Base-by-base conservation (phyloP, 2,329 filamentous ascomycete species). In the Aureobasidium sp. region DNA sequence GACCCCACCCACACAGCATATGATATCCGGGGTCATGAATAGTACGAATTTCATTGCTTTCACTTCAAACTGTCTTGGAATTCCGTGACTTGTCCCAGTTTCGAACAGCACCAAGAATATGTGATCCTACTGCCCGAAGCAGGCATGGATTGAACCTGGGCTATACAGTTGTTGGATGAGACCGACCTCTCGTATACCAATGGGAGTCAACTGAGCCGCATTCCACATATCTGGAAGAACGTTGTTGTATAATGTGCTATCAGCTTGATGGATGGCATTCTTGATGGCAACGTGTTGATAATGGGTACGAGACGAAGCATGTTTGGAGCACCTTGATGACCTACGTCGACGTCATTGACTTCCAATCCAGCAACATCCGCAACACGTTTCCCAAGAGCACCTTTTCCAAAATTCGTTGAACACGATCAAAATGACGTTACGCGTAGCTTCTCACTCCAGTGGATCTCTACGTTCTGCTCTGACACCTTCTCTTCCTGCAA, bases 21-120 rank as follows among this genome's bases (percentile, higher is more conserved):
- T 45, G 53, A 57, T 57, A 57, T 57, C 53, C 53, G 53, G 29
- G 53, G 53, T 45, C 52, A 57, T 45, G n/a, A 39, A 40, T 14
- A 45, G n/a, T 27, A 57, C 39, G 39, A 44, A 45, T 57, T 35
- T 57, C 39, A 57, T 35, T 57, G 24, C 45, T 48, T 31, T 31
- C 22, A 48, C 45, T 17, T 47, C 15, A 24, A 45, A 4, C 24
- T 22, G n/a, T 7, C 15, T 4, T 27, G 12, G 14, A 14, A 22
- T 45, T 17, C 19, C 7, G 42, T 27, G 22, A 27, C 12, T 40
- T 40, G 44, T 27, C 22, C 14, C 22, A 14, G 17, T 17, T 6
- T 40, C 17, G 17, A 17, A 5, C 14, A 27, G 22, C 5, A 17
- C 14, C 14, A 27, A 17, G 39, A 17, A 5, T 3, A 12, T 42